These are phyloP conservation scores for Psidium friedrichsthalianum DNA, from an alignment of 345 rosid species.

Conservation along the genomic window DNA sequence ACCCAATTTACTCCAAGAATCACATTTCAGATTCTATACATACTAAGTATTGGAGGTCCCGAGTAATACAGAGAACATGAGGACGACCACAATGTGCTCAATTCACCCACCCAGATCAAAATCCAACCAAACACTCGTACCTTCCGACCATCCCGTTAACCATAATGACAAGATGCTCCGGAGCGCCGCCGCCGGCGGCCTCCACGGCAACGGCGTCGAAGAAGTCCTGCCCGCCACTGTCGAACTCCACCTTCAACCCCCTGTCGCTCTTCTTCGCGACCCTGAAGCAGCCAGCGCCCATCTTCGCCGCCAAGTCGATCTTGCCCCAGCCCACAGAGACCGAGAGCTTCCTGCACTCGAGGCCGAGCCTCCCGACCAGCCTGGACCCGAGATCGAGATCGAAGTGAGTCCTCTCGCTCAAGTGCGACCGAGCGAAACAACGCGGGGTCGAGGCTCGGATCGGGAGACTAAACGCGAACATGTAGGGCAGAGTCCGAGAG, in stretches of 20 bases:
- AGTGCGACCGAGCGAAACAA: neutral
- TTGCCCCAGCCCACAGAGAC: constrained; percentile 7
- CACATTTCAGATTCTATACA: neutral
- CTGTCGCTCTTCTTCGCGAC: constrained; percentile 6
- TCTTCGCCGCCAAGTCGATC: constrained; percentile 28
- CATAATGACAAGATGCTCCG: constrained; percentile 79
- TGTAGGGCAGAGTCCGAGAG: neutral
- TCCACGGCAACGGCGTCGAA: constrained; percentile 26
- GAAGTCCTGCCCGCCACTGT: constrained; percentile 59
- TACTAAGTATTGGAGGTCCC: neutral
- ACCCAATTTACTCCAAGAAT: neutral
- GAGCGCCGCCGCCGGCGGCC: constrained; percentile 9
- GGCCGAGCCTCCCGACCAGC: neutral
- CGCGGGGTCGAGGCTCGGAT: neutral
- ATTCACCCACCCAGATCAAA: neutral
- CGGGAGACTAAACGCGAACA: neutral
- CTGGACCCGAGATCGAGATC: neutral
- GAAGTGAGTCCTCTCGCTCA: neutral
- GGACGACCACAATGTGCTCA: neutral
- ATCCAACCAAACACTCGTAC: constrained; percentile 9
- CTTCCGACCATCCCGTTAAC: constrained; percentile 81
- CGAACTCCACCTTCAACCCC: constrained; percentile 35
- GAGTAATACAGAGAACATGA: neutral
- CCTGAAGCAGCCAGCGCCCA: constrained; percentile 43
- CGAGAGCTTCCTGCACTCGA: constrained; percentile 2